phyloP scores from a whole-genome alignment of 768 basidiomycete species.

The Suillus subalutaceus region DNA sequence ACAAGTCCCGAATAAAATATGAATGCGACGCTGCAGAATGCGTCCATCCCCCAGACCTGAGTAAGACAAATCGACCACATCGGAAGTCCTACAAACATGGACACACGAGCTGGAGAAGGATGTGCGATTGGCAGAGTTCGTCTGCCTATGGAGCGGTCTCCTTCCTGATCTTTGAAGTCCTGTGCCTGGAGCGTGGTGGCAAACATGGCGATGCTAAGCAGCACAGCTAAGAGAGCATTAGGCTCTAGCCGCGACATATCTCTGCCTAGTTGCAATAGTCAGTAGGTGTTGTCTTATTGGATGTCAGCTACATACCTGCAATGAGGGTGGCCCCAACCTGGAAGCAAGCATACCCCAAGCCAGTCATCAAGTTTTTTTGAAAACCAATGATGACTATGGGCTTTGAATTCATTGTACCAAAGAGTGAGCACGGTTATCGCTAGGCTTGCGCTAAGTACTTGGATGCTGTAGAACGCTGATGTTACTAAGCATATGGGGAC shows the following conservation, averaged over 20 bases:
- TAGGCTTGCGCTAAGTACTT: constrained; percentile 22
- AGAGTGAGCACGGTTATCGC: constrained; percentile 26
- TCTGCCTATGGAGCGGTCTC: constrained; percentile 42
- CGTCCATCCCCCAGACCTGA: constrained; percentile 30
- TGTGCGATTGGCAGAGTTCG: constrained; percentile 47
- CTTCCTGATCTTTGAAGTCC: constrained; percentile 45
- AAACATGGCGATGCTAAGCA: constrained; percentile 35
- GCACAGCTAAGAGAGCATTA: constrained; percentile 31
- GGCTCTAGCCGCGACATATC: constrained; percentile 27
- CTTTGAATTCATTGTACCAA: constrained; percentile 34
- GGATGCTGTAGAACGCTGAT: constrained; percentile 33
- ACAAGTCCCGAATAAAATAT: constrained; percentile 28
- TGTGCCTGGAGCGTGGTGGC: constrained; percentile 39
- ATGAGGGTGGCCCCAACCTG: constrained; percentile 41
- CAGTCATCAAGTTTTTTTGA: constrained; percentile 39
- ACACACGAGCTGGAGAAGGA: constrained; percentile 33
- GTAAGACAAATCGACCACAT: constrained; percentile 34
- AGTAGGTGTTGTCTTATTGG: constrained; percentile 5
- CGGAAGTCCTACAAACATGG: constrained; percentile 30
- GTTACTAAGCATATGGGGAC: constrained; percentile 37
- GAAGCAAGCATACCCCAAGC: constrained; percentile 40
- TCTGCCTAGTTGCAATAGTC: constrained; percentile 24
- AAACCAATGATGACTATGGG: constrained; percentile 33
- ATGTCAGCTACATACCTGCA: constrained; percentile 31
- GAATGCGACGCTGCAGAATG: constrained; percentile 28